Conservation (phyloP, 2,329 filamentous ascomycete species). For the Talaromyces sp. region DNA sequence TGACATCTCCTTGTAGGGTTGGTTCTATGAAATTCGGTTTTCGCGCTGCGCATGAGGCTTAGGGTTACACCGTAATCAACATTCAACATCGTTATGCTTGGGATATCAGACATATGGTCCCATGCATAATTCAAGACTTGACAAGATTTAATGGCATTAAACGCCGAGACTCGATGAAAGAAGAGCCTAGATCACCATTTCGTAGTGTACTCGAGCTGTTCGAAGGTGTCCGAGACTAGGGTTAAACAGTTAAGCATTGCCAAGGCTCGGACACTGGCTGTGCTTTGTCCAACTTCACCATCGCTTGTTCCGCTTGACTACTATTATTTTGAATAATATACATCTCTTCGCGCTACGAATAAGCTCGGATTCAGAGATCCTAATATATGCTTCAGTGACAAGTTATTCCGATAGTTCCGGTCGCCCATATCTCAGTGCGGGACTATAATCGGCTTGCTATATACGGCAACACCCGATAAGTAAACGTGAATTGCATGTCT, state of each 20-base stretch:
- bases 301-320: neutral
- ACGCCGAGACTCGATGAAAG: neutral
- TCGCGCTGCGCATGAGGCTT: neutral
- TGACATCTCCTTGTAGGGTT: neutral
- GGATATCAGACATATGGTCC: neutral
- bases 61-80: neutral
- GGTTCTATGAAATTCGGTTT: neutral
- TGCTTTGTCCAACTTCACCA: neutral
- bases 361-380: neutral
- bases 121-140: neutral
- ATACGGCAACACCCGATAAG: neutral
- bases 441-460: neutral
- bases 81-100: neutral
- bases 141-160: neutral
- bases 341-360: neutral
- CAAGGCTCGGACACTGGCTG: neutral
- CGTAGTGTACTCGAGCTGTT: neutral
- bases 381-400: neutral
- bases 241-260: neutral
- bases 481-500: neutral
- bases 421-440: neutral
- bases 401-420: neutral
- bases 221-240: neutral
- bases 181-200: neutral
- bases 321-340: neutral